These are phyloP conservation scores for Boechera stricta DNA, from an alignment of 345 rosid species.

Conservation along the genomic window DNA sequence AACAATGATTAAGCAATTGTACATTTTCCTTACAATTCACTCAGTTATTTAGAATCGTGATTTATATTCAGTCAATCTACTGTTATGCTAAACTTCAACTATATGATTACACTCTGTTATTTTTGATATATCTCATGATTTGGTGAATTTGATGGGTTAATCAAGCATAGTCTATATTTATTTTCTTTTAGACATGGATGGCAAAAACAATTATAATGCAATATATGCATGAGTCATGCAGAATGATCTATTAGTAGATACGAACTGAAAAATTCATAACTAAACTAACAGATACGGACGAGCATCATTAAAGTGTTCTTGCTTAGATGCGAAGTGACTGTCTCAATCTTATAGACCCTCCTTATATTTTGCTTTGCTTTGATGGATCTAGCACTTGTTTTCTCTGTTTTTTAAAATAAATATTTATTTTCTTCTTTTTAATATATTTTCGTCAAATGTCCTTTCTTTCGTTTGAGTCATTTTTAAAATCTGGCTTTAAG, in stretches of 20 bases:
- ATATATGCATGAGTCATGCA: background rate
- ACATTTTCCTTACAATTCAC: background rate
- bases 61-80: background rate
- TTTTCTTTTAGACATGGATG: background rate
- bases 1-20: background rate
- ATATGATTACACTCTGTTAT: background rate
- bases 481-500: slow-evolving; percentile 36
- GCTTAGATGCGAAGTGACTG: slow-evolving; percentile 39
- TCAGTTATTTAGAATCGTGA: background rate
- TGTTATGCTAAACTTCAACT: too few species aligned
- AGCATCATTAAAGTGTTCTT: slow-evolving; percentile 8
- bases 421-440: background rate
- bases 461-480: slow-evolving; percentile 21
- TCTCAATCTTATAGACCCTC: slow-evolving; percentile 21
- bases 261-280: slow-evolving; percentile 2
- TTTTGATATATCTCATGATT: too few species aligned
- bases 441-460: slow-evolving; percentile 15
- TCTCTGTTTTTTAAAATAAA: background rate
- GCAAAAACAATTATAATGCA: background rate
- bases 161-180: background rate
- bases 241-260: background rate
- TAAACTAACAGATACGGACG: background rate
- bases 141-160: too few species aligned
- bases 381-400: slow-evolving; percentile 33
- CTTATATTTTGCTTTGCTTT: background rate